phyloP scores from a whole-genome alignment of 2,329 filamentous ascomycete genomes.

The Pyricularia grisea region DNA sequence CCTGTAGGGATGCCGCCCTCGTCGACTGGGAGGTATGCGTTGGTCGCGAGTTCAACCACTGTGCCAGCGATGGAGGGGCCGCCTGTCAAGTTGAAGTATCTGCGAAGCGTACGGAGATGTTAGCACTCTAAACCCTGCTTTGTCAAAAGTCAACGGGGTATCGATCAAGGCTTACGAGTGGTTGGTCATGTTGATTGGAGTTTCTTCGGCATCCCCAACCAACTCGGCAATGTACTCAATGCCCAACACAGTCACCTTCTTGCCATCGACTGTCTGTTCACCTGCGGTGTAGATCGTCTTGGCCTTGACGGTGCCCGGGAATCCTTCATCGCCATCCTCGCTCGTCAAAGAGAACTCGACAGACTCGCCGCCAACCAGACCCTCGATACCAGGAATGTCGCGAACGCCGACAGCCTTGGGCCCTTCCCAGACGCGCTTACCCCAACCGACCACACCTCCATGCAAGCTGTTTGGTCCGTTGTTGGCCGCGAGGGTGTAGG shows the following conservation, averaged over 20 bases:
- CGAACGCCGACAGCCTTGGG: conserved; percentile 52
- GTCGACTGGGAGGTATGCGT: conserved; percentile 65
- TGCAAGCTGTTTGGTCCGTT: conserved; percentile 70
- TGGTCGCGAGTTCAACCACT: conserved; percentile 56
- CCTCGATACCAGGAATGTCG: conserved; percentile 38
- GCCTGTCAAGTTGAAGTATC: conserved; percentile 57
- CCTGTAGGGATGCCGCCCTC: conserved; percentile 64
- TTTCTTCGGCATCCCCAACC: conserved; percentile 74
- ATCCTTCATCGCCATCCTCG: conserved; percentile 79
- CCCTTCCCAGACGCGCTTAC: conserved; percentile 67
- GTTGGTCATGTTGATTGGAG: conserved; percentile 87
- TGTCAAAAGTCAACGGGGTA: not conserved
- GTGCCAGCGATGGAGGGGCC: conserved; percentile 44
- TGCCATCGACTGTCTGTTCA: conserved; percentile 48
- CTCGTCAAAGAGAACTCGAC: conserved; percentile 59
- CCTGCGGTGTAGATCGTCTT: conserved; percentile 71
- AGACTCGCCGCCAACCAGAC: conserved; percentile 52
- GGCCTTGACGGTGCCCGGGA: conserved; percentile 74
- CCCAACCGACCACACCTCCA: conserved; percentile 69
- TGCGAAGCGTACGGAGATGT: conserved; percentile 14
- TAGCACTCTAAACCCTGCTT: not conserved
- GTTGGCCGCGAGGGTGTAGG: conserved; percentile 65
- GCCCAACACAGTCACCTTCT: conserved; percentile 61
- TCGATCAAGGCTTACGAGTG: conserved; percentile 56
- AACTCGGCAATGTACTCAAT: conserved; percentile 89